Evolutionary conservation across 2,329 filamentous ascomycete species (phyloP).

Genomic region (Biscogniauxia marginata): DNA sequence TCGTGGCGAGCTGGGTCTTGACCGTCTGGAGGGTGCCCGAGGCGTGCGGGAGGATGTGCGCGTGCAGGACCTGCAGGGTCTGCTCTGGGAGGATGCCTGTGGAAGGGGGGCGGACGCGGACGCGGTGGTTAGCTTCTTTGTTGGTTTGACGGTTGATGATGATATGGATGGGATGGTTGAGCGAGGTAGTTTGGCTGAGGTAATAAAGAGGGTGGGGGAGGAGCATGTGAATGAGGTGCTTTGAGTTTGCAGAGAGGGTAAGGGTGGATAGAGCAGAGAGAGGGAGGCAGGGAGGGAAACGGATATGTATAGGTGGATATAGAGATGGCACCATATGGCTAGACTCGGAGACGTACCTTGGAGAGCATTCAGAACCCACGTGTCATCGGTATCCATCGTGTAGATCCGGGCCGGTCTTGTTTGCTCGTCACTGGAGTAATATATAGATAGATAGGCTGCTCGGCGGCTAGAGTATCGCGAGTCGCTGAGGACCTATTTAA

Average conservation of each 20-base stretch:
- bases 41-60: constrained; percentile 45
- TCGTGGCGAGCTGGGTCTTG: constrained; percentile 33
- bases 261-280: background rate
- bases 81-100: constrained; percentile 45
- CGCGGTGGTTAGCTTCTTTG: background rate
- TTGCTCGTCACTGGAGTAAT: background rate
- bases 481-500: background rate
- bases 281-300: background rate
- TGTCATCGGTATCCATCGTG: constrained; percentile 23
- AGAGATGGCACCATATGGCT: background rate
- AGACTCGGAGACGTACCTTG: constrained; percentile 24
- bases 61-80: constrained; percentile 42
- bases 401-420: background rate
- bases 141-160: background rate
- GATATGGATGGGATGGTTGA: background rate
- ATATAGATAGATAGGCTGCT: background rate
- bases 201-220: background rate
- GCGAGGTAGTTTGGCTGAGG: background rate
- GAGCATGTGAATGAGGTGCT: background rate
- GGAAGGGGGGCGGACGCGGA: background rate
- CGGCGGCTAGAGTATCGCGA: background rate
- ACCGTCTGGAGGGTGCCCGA: constrained; percentile 43
- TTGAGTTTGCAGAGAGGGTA: background rate
- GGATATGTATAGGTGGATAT: background rate
- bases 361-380: constrained; percentile 27